Base-by-base conservation (phyloP, 2,329 filamentous ascomycete genomes). In the Stachybotrys chlorohalonatus region DNA sequence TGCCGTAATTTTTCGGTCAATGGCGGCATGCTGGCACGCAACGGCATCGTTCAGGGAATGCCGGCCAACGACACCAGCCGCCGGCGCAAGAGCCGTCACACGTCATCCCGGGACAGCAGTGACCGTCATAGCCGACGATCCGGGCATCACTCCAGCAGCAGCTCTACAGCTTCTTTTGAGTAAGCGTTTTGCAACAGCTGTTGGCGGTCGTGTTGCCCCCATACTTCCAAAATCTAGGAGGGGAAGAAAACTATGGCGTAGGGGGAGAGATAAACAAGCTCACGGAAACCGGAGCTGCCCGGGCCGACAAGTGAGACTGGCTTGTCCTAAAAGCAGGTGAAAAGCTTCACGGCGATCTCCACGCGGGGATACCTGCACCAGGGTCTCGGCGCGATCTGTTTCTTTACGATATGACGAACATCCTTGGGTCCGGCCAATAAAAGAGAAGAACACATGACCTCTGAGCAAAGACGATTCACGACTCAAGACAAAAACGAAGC, bases 1-100 rank as follows among this genome's bases (percentile, higher is more conserved):
- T 96, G 93, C 78, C 87, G 91, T 60, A 96, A 96, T 79, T 96
- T 96, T 75, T 95, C 90, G 54, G 89, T 95, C 71, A 96, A 96
- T 69, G 91, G 95, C 64, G 93, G 93, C 68, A 96, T 95, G 90
- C 76, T 86, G 59, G 83, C 83, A 58, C 80, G 83, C 60, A 86
- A 86, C 65, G 83, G 83, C 48, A 84, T 86, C 58, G 82, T 86
- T 59, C 83, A 86, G 70, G 83, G 83, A 52, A 75, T 86, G 45
- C 83, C 83, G 13, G 80, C 76, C 54, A 75, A 77, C 60, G 73
- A 81, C 54, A 72, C 66, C 57, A 71, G 71, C 65, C 80, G 75
- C 61, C 73, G 76, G 57, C 69, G 74, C 61, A 79, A 79, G 70
- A 77, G 76, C 68, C 75, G 79, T 58, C 78, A 78, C 60, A 70